Base-by-base conservation (phyloP, 2,329 filamentous ascomycete genomes). In the Cyclaneusma minus region DNA sequence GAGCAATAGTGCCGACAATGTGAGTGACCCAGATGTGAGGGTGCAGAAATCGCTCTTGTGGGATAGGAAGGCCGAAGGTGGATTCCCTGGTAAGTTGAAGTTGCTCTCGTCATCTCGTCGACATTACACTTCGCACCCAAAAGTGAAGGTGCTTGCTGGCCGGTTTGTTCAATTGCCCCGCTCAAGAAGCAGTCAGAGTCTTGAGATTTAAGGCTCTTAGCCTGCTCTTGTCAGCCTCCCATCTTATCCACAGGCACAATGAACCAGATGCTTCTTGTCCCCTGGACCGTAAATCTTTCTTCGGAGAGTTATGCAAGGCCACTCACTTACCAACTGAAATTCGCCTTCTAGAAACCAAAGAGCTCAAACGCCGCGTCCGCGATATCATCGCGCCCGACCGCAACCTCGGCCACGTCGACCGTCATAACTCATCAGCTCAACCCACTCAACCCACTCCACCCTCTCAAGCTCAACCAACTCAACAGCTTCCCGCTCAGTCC, bases 61-160 rank as follows among this genome's bases (percentile, higher is more conserved):
- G 89, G 83, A 95, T 58, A 68, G 89, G 34, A 91, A 84, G 49
- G 47, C 54, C 3, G 76, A 94, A 45, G 81, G 81, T 16, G 85
- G 89, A 0, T 98, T 98, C 52, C 89, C 87, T 33, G 67, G 68
- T 67, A 56, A 32, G 36, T 47, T 38, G 30, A n/a, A n/a, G n/a
- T n/a, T n/a, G n/a, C n/a, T n/a, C n/a, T n/a, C n/a, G n/a, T n/a
- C n/a, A n/a, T n/a, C n/a, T n/a, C n/a, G n/a, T n/a, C n/a, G n/a
- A n/a, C n/a, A n/a, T n/a, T n/a, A n/a, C n/a, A n/a, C n/a, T n/a
- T n/a, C n/a, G n/a, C n/a, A n/a, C n/a, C n/a, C n/a, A n/a, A n/a
- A n/a, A n/a, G n/a, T n/a, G n/a, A n/a, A n/a, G n/a, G n/a, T n/a
- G n/a, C n/a, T n/a, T n/a, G n/a, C n/a, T n/a, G n/a, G n/a, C n/a